Evolutionary conservation across 73 alveolate species (phyloP), one percentile per base, ranked within the genome.

Genomic region (Paramecium octaurelia): DNA sequence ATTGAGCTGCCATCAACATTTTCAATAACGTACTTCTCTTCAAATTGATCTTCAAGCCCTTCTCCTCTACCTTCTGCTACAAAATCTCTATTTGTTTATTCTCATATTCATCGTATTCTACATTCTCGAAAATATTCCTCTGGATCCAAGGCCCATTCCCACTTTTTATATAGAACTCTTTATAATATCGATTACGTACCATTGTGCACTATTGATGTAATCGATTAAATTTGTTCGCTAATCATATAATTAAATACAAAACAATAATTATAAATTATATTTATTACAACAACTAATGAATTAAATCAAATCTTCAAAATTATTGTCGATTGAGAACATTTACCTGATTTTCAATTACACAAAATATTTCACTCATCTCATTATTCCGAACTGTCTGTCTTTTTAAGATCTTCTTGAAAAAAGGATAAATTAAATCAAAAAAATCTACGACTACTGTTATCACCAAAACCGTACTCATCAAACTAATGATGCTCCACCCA

Each of bases 91-190:
- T 75, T 20, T 38, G 60, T 36, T 75, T 34, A 23, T 35, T 75
- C 12, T 75, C 88, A 75, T 75, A 75, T 29, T 75, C 88, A 75
- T 75, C 88, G 21, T 75, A 75, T 35, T 75, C 88, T 3, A 75
- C 88, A 38, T 42, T 42, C 46, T 75, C 88, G 18, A 38, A 75
- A 18, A 75, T 38, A 20, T 75, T 75, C 38, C 88, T 75, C 8
- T 38, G 9, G 2, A 75, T 75, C 38, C 38, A 9, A 4, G 68
- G 68, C n/a, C 60, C 58, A 42, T 42, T 75, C 20, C 88, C 88
- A 35, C 88, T 75, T 75, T 75, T 75, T 75, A 75, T 75, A 20
- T 75, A 75, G 88, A 75, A 75, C 20, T 75, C 88, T 75, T 29
- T 3, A 29, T 73, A 35, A 73, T 38, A n/a, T 35, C 16, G 14